Evolutionary conservation across 2,329 filamentous ascomycete species (phyloP).

Genomic region (Fusarium metavorans): DNA sequence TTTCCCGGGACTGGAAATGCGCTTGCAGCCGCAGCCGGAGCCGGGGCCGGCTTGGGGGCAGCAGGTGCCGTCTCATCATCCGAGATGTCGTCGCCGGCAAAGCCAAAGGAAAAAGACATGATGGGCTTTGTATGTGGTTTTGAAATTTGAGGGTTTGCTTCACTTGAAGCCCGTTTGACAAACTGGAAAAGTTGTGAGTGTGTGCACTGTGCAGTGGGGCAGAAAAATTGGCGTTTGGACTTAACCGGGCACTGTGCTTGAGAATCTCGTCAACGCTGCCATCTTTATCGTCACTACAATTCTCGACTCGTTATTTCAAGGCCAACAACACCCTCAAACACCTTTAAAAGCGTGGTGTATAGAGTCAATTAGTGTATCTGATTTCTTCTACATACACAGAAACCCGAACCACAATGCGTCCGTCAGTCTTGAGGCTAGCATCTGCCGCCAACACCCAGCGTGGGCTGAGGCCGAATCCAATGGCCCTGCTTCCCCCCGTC

Average conservation of each 20-base stretch:
- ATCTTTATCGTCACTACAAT: slow-evolving; percentile 24
- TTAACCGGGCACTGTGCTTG: slow-evolving; percentile 35
- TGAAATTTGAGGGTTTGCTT: slow-evolving; percentile 5
- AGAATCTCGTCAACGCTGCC: slow-evolving; percentile 25
- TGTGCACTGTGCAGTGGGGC: slow-evolving; percentile 47
- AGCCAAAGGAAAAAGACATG: slow-evolving; percentile 71
- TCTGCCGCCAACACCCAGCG: slow-evolving; percentile 50
- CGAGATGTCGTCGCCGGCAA: slow-evolving; percentile 73
- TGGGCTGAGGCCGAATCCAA: slow-evolving; percentile 53
- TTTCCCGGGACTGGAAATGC: slow-evolving; percentile 74
- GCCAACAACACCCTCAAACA: background rate
- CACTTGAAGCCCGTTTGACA: background rate
- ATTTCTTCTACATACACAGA: background rate
- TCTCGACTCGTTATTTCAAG: slow-evolving; percentile 3
- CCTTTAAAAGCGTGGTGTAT: background rate
- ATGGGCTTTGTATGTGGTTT: slow-evolving; percentile 6
- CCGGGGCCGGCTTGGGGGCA: slow-evolving; percentile 33
- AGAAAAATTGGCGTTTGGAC: slow-evolving; percentile 1
- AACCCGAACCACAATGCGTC: slow-evolving; percentile 40
- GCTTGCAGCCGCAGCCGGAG: slow-evolving; percentile 41
- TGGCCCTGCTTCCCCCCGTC: slow-evolving; percentile 87
- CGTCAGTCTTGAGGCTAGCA: slow-evolving; percentile 49
- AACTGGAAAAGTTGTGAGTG: slow-evolving; percentile 37
- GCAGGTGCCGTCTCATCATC: slow-evolving; percentile 51
- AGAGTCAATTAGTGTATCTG: background rate